A percentile compares a stretch with the other conserved stretches of the same genome.
Evolutionary conservation across 176 grass and related monocot genomes (phyloP).

Genomic region (Aechmea fasciata): DNA sequence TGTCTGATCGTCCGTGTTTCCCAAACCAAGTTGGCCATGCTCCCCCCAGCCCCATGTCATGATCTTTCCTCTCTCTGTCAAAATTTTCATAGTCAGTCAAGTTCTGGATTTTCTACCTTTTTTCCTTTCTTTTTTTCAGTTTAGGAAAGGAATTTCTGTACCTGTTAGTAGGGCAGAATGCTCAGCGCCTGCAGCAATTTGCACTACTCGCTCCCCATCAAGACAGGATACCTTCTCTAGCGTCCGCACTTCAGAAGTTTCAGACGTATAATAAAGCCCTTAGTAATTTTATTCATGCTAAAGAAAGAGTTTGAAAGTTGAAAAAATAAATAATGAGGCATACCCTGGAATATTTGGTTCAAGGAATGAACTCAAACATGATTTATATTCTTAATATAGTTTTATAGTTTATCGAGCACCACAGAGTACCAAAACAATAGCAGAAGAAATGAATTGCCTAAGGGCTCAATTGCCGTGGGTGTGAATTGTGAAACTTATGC

Average conservation of each 20-base stretch:
- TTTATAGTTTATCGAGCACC: not conserved
- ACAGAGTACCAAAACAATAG: too few species aligned
- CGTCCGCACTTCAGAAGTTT: conserved; percentile 3
- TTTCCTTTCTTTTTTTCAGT: too few species aligned
- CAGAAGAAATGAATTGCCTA: too few species aligned
- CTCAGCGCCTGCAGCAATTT: conserved; percentile 71
- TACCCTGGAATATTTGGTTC: not conserved
- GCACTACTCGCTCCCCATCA: conserved; percentile 32
- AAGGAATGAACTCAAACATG: not conserved
- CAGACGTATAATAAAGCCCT: not conserved
- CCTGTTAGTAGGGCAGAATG: conserved; percentile 78
- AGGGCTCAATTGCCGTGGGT: too few species aligned
- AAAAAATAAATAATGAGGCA: not conserved
- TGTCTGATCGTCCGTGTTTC: conserved; percentile 43
- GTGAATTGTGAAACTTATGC: too few species aligned
- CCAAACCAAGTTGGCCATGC: conserved; percentile 87
- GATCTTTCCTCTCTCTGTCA: conserved; percentile 44
- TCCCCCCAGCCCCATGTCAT: conserved; percentile 98
- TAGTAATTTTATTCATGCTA: not conserved
- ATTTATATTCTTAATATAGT: not conserved
- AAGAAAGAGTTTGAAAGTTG: not conserved
- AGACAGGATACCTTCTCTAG: conserved; percentile 31
- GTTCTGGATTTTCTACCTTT: too few species aligned
- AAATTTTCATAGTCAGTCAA: not conserved
- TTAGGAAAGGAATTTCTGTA: not conserved